These are phyloP conservation scores for Boletus semigastroideus DNA, from an alignment of 1,284 basidiomycete genomes.

Conservation along the genomic window DNA sequence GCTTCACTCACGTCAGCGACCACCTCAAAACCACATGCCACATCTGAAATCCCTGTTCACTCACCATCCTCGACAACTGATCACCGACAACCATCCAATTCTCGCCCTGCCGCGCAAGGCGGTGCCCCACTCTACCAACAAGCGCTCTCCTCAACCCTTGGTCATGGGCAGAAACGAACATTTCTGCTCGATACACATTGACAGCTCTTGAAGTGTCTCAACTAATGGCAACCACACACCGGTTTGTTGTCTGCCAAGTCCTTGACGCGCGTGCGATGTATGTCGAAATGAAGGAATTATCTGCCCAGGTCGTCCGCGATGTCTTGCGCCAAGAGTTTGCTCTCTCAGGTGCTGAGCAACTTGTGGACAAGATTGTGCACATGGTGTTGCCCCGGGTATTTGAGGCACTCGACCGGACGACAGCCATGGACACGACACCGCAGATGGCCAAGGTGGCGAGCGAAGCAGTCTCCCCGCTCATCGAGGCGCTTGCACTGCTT, in stretches of 20 bases:
- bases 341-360: conserved; percentile 9
- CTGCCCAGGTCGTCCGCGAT: conserved; percentile 21
- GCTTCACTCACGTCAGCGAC: too few species aligned
- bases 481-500: conserved; percentile 51
- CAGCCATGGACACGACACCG: conserved; percentile 64
- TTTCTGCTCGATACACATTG: conserved; percentile 78
- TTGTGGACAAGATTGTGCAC: conserved; percentile 16
- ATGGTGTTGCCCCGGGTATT: conserved; percentile 37
- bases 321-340: conserved; percentile 18
- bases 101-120: conserved; percentile 35
- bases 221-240: conserved; percentile 70
- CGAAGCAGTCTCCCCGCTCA: conserved; percentile 56
- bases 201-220: conserved; percentile 75
- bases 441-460: conserved; percentile 69
- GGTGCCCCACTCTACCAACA: conserved; percentile 61
- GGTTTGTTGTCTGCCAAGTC: conserved; percentile 80
- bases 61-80: conserved; percentile 38
- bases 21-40: too few species aligned
- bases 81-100: conserved; percentile 41
- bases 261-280: conserved; percentile 76
- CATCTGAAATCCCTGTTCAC: too few species aligned
- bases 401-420: conserved; percentile 61
- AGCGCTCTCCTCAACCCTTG: conserved; percentile 63
- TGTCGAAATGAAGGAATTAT: conserved; percentile 49
- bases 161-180: conserved; percentile 64